A percentile compares a stretch with the other conserved stretches of the same genome.
phyloP scores from a whole-genome alignment of 2,329 filamentous ascomycete species.

The Exophiala bonariae region DNA sequence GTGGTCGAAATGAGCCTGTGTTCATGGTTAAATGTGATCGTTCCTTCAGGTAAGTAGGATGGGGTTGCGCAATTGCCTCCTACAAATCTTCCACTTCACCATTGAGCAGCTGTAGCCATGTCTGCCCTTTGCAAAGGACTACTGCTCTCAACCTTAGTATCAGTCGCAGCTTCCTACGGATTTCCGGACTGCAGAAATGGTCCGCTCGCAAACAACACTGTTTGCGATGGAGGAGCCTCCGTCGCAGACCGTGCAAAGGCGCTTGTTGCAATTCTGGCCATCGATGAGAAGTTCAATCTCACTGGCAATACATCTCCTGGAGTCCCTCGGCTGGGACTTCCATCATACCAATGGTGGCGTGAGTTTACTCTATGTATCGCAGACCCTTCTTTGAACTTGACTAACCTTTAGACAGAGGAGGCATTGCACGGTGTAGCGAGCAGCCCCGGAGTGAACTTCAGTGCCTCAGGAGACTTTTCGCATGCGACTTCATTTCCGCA shows the following conservation, averaged over 20 bases:
- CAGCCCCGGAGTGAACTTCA: conserved; percentile 57
- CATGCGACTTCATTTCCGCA: conserved; percentile 66
- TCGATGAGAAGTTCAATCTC: conserved; percentile 57
- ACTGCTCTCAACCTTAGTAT: conserved; percentile 9
- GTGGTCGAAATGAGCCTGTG: too few relatives aligned
- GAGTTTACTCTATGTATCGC: neutral
- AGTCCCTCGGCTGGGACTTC: conserved; percentile 56
- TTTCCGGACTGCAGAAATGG: conserved; percentile 53
- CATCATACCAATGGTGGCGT: conserved; percentile 49
- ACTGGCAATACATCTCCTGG: conserved; percentile 52
- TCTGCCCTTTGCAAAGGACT: conserved; percentile 9
- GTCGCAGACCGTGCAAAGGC: conserved; percentile 45
- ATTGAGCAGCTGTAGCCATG: conserved; percentile 6
- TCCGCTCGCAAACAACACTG: conserved; percentile 49
- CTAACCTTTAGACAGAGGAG: conserved; percentile 12
- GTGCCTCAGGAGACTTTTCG: conserved; percentile 53
- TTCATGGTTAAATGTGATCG: too few relatives aligned
- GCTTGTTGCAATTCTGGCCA: conserved; percentile 52
- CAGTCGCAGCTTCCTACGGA: conserved; percentile 9
- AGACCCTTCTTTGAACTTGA: too few relatives aligned
- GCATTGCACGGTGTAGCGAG: conserved; percentile 62
- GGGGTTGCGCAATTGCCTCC: too few relatives aligned
- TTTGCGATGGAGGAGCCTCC: conserved; percentile 50
- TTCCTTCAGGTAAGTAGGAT: too few relatives aligned
- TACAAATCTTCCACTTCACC: neutral